phyloP scores from a whole-genome alignment of 2,329 filamentous ascomycete genomes.

The Fusarium albidum region DNA sequence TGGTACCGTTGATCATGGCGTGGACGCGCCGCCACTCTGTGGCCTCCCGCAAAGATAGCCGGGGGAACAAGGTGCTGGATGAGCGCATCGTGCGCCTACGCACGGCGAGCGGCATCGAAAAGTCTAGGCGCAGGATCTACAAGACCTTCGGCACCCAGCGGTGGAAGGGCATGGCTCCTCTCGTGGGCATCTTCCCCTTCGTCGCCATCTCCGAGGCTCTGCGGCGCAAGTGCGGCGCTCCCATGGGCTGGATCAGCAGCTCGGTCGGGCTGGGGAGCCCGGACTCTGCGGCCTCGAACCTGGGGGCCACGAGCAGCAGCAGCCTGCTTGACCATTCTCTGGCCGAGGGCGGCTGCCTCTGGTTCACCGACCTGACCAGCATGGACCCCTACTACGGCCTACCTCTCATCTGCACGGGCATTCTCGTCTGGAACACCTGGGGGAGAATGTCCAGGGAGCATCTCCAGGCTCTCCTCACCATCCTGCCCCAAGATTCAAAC shows the following conservation, averaged over 20 bases:
- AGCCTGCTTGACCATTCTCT: conserved; percentile 50
- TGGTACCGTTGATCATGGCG: conserved; percentile 43
- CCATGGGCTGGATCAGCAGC: conserved; percentile 42
- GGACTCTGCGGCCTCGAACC: conserved; percentile 29
- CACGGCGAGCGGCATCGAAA: conserved; percentile 37
- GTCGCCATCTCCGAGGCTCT: conserved; percentile 59
- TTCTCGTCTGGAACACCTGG: conserved; percentile 43
- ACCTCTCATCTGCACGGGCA: conserved; percentile 48
- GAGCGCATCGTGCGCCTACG: conserved; percentile 36
- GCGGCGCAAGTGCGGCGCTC: conserved; percentile 53
- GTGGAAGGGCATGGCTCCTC: conserved; percentile 54
- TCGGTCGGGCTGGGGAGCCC: conserved; percentile 41
- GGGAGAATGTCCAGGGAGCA: conserved; percentile 40
- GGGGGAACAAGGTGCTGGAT: conserved; percentile 14
- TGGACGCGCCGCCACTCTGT: conserved; percentile 43
- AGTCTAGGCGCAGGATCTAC: conserved; percentile 45
- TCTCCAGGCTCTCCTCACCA: conserved; percentile 38
- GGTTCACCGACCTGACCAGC: conserved; percentile 63
- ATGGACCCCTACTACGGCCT: conserved; percentile 61
- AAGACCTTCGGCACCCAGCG: conserved; percentile 53
- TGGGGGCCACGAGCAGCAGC: conserved; percentile 33
- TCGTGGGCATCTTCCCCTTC: conserved; percentile 58
- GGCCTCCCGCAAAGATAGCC: conserved; percentile 3
- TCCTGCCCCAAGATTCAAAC: conserved; percentile 23
- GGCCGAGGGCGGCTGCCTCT: conserved; percentile 60